Conservation (phyloP, 257 asterid species). For the Jacaranda mimosifolia region DNA sequence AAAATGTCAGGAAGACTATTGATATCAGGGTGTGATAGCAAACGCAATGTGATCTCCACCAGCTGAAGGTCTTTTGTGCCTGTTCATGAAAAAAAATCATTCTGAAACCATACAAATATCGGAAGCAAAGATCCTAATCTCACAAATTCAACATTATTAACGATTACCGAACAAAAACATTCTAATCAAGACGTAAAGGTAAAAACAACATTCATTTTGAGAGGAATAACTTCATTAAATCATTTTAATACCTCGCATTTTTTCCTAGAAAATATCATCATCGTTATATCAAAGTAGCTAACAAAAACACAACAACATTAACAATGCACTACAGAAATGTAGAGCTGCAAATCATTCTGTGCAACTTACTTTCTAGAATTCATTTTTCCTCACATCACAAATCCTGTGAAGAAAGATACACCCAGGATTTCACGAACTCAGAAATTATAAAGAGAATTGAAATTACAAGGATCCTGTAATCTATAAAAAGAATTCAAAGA, state of each 20-base stretch:
- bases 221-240: neutral
- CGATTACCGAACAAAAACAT: neutral
- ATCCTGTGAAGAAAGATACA: neutral
- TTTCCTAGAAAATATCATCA: neutral
- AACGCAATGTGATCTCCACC: conserved; percentile 68
- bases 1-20: conserved; percentile 56
- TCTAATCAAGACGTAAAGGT: neutral
- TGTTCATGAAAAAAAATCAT: neutral
- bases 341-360: neutral
- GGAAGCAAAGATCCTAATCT: neutral
- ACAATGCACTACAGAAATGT: neutral
- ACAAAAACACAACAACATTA: neutral
- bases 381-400: neutral
- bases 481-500: too few species aligned
- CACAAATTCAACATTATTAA: neutral
- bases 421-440: neutral
- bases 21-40: conserved; percentile 67
- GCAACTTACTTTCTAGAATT: neutral
- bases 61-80: conserved; percentile 78
- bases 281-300: neutral
- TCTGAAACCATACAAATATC: neutral
- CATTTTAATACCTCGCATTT: neutral
- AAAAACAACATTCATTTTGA: neutral
- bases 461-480: too few species aligned
- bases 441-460: neutral